Base-by-base conservation (phyloP, 2,329 filamentous ascomycete genomes). In the Hypoxylon sp. region DNA sequence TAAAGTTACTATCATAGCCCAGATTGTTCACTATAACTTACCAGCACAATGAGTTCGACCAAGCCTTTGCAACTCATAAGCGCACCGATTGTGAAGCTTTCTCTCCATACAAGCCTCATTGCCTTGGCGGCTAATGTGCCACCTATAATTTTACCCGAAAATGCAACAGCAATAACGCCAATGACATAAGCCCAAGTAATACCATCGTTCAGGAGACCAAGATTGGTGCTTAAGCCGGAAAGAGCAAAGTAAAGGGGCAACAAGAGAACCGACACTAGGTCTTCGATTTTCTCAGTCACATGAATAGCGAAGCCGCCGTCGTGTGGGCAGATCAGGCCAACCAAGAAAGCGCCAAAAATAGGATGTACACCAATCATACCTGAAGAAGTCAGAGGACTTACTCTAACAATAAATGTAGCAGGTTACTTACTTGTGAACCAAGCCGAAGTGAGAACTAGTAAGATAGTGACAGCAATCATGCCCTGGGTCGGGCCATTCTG, bases 1-100 rank as follows among this genome's bases (percentile, higher is more conserved):
- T 51, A 52, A 35, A 31, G 48, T 2, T 8, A 10, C 2, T 13
- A 24, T 19, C 10, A 68, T 39, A 29, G 51, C 37, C 17, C 14
- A 29, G 33, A 73, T 13, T 70, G 51, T 55, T 22, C 53, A 70
- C 50, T 65, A 54, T 22, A 29, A 77, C 89, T 81, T 84, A 94
- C 93, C 79, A 97, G 80, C n/a, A 98, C 94, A 78, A 98, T 98
- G 57, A 98, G 83, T 79, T 98, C 94, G 0, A 98, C 94, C 9
- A 98, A 85, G 75, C 95, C 95, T 80, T 98, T 98, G 80, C 95
- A 98, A 81, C 93, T 97, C 95, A 98, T 98, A 74, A 98, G 81
- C 14, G 91, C 89, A 13, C 95, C 95, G 72, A 98, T 96, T 1
- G 93, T 89, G 33, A 97, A 88, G 63, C 92, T 94, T 79, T 98